Conservation (phyloP, 2,329 filamentous ascomycete species). For the Stachybotrys echinatus region DNA sequence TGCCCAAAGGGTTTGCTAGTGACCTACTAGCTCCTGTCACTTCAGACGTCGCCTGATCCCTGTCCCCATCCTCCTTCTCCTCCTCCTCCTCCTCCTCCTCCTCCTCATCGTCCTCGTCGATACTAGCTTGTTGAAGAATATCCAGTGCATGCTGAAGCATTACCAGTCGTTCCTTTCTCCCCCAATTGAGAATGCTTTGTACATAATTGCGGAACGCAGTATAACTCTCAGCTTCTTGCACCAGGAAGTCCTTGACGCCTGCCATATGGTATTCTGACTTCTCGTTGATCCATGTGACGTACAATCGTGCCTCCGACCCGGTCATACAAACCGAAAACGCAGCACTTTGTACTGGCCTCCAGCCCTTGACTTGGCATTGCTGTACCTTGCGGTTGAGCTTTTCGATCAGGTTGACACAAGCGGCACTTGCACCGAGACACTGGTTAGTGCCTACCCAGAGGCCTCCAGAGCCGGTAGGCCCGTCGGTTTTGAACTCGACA, state of each 20-base stretch:
- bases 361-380: slow-evolving; percentile 10
- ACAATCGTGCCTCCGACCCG: slow-evolving; percentile 24
- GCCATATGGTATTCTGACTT: slow-evolving; percentile 22
- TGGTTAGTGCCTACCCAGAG: slow-evolving; percentile 30
- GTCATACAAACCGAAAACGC: slow-evolving; percentile 28
- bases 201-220: slow-evolving; percentile 24
- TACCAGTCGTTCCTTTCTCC: slow-evolving; percentile 17
- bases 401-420: slow-evolving; percentile 24
- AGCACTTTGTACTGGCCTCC: slow-evolving; percentile 15
- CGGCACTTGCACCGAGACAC: slow-evolving; percentile 22
- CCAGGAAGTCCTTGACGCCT: slow-evolving; percentile 19
- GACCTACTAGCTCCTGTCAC: too few relatives aligned
- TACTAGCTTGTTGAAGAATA: neutral
- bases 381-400: slow-evolving; percentile 12
- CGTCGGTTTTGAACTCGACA: slow-evolving; percentile 16
- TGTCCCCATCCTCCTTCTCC: too few relatives aligned
- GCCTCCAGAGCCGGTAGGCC: too few relatives aligned
- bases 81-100: too few relatives aligned
- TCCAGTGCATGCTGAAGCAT: slow-evolving; percentile 11
- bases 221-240: slow-evolving; percentile 21
- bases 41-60: too few relatives aligned
- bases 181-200: slow-evolving; percentile 31
- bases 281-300: slow-evolving; percentile 26
- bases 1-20: too few relatives aligned
- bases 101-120: too few relatives aligned